Conservation (phyloP, 2,329 filamentous ascomycete species). For the Colletotrichum euphorbiae region DNA sequence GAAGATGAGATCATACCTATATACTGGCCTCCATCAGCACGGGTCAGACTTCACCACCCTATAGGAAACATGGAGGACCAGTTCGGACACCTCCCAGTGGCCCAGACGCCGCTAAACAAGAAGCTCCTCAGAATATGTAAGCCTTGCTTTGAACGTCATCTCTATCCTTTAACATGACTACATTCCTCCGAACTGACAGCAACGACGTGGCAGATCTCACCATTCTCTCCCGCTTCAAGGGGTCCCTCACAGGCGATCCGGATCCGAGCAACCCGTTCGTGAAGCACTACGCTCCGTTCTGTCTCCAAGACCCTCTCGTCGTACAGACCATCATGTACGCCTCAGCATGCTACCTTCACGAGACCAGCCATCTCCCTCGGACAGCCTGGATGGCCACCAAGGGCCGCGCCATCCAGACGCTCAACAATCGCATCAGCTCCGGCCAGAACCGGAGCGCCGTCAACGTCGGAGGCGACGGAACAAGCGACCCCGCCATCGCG, state of each 20-base stretch:
- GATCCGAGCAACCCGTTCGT: conserved; percentile 58
- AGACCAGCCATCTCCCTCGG: conserved; percentile 60
- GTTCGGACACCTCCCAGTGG: conserved; percentile 55
- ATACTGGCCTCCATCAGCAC: background rate
- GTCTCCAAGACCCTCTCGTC: conserved; percentile 61
- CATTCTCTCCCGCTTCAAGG: conserved; percentile 63
- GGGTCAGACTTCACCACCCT: conserved; percentile 6
- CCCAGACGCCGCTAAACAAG: conserved; percentile 55
- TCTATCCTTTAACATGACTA: background rate
- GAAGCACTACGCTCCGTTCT: conserved; percentile 60
- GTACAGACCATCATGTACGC: conserved; percentile 62
- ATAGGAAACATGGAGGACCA: conserved; percentile 47
- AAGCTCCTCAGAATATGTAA: conserved; percentile 52
- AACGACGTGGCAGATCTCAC: conserved; percentile 55
- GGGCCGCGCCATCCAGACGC: conserved; percentile 55
- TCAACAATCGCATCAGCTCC: conserved; percentile 60
- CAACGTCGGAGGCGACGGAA: conserved; percentile 39
- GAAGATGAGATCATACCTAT: background rate
- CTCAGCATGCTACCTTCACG: conserved; percentile 62
- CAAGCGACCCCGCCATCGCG: conserved; percentile 59
- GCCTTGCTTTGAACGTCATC: background rate
- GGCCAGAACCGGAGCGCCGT: conserved; percentile 23
- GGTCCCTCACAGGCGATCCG: conserved; percentile 61
- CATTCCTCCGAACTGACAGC: background rate
- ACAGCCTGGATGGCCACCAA: conserved; percentile 57